Conservation (phyloP, 495 filamentous ascomycete genomes). For the Neurospora sp. region DNA sequence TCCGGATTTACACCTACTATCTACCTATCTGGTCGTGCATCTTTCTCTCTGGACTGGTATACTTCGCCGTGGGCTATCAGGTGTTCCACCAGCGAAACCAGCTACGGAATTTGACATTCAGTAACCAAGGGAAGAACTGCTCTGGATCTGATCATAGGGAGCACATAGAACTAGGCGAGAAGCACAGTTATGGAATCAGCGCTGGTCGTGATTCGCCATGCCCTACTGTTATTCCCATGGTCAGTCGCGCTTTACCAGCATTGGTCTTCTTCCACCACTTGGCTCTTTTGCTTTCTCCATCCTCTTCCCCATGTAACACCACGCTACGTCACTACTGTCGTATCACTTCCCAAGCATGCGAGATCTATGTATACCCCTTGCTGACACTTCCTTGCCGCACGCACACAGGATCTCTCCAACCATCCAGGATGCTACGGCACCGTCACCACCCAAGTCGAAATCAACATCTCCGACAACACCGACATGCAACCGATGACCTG, state of each 20-base stretch:
- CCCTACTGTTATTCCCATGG: not conserved
- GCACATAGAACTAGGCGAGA: not conserved
- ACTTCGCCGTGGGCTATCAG: constrained; percentile 56
- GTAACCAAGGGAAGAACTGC: constrained; percentile 21
- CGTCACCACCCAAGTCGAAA: constrained; percentile 27
- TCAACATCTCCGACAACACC: constrained; percentile 19
- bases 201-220: not conserved
- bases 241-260: not conserved
- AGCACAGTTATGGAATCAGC: not conserved
- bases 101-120: constrained; percentile 38
- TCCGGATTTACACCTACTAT: constrained; percentile 73
- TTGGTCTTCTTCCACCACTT: not conserved
- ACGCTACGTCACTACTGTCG: constrained; percentile 1
- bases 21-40: constrained; percentile 79
- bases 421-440: constrained; percentile 19
- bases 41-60: constrained; percentile 57
- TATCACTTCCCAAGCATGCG: not conserved
- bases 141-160: constrained; percentile 13
- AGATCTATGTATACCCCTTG: not conserved
- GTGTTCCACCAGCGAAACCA: constrained; percentile 54
- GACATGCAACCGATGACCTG: constrained; percentile 1
- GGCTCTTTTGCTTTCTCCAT: not conserved
- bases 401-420: not conserved
- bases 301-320: not conserved
- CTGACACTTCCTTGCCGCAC: not conserved